Percentiles rank a stretch among this genome's conserved stretches.
Conservation (phyloP, 306 rosid species). For the Prinsepia uniflora region DNA sequence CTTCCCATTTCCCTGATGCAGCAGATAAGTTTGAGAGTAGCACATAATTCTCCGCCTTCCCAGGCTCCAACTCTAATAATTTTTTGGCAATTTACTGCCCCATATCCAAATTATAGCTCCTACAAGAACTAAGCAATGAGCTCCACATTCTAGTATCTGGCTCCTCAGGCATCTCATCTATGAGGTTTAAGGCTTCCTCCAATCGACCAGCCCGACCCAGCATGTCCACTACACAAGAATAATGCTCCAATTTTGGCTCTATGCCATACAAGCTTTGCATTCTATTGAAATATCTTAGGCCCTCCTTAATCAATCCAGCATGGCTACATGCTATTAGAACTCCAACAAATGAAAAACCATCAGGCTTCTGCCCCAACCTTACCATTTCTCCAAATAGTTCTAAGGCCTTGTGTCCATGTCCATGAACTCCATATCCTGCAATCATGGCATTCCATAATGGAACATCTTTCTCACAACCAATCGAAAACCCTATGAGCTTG, state of each 20-base stretch:
- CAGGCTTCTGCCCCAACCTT: slow-evolving; percentile 44
- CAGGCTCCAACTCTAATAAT: slow-evolving; percentile 54
- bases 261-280: slow-evolving; percentile 54
- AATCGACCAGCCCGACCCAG: slow-evolving; percentile 66
- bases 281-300: slow-evolving; percentile 47
- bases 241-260: slow-evolving; percentile 67
- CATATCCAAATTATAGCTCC: slow-evolving; percentile 47
- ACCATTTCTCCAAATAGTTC: slow-evolving; percentile 66
- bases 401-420: slow-evolving; percentile 59
- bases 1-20: slow-evolving; percentile 67
- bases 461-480: slow-evolving; percentile 39
- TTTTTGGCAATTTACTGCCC: slow-evolving; percentile 50
- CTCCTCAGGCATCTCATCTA: slow-evolving; percentile 54
- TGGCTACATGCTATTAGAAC: slow-evolving; percentile 75
- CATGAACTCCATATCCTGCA: slow-evolving; percentile 76
- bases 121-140: slow-evolving; percentile 79
- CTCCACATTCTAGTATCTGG: slow-evolving; percentile 81
- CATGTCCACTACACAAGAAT: slow-evolving; percentile 80
- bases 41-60: slow-evolving; percentile 59
- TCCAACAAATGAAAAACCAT: slow-evolving; percentile 68
- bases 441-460: slow-evolving; percentile 76
- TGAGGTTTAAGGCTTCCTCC: slow-evolving; percentile 59
- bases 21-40: slow-evolving; percentile 71
- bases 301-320: slow-evolving; percentile 63
- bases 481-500: slow-evolving; percentile 53